Percentiles rank a stretch among this genome's conserved stretches.
Evolutionary conservation across 345 rosid species (phyloP).

Genomic region (Syzygium aqueum): DNA sequence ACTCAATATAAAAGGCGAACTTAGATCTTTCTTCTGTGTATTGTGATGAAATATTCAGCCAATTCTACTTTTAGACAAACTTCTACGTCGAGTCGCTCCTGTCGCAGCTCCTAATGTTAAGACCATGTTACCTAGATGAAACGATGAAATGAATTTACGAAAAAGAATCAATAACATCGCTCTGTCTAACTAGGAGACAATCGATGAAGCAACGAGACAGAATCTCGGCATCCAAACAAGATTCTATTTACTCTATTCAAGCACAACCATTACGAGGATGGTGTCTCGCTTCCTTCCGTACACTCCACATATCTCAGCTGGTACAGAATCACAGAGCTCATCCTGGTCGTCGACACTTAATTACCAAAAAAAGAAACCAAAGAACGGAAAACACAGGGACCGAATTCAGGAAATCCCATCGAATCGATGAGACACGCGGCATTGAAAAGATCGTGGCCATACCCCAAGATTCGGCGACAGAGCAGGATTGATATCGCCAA

Average conservation of each 20-base stretch:
- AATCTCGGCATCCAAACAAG: neutral
- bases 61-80: neutral
- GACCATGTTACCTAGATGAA: neutral
- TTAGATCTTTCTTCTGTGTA: neutral
- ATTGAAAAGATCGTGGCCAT: neutral
- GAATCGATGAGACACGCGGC: neutral
- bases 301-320: neutral
- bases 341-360: neutral
- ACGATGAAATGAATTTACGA: neutral
- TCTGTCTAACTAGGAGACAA: neutral
- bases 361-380: neutral
- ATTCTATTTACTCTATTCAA: neutral
- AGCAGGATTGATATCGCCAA: constrained; percentile 33
- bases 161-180: neutral
- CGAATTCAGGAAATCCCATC: neutral
- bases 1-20: neutral
- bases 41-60: neutral
- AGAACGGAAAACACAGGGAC: neutral
- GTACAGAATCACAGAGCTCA: neutral
- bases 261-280: neutral
- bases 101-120: neutral
- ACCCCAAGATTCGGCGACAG: constrained; percentile 25
- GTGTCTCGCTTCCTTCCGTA: neutral
- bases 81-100: neutral
- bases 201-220: neutral